Percentiles rank a stretch among this genome's conserved stretches.
phyloP scores from a whole-genome alignment of 2,329 filamentous ascomycete species.

The Hypoxylon sp. region DNA sequence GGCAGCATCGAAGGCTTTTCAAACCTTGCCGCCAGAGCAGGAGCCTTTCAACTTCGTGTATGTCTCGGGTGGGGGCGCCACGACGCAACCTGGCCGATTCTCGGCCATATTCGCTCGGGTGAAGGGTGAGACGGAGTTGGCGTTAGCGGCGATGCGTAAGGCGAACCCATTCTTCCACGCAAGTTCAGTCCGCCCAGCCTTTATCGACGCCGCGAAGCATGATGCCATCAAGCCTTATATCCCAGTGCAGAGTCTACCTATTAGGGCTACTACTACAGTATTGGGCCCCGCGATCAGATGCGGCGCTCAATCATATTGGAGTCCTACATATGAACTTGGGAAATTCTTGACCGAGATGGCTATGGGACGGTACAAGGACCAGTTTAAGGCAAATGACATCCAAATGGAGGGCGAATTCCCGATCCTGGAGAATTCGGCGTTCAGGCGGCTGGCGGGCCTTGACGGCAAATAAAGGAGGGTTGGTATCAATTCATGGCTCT shows the following conservation, averaged over 20 bases:
- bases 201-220: constrained; percentile 67
- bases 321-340: constrained; percentile 63
- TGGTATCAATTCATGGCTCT: background rate
- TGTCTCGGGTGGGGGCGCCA: constrained; percentile 76
- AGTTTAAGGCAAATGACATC: constrained; percentile 47
- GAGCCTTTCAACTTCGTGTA: constrained; percentile 78
- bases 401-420: constrained; percentile 52
- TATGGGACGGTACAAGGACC: constrained; percentile 57
- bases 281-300: constrained; percentile 51
- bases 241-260: constrained; percentile 51
- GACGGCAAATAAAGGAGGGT: constrained; percentile 29
- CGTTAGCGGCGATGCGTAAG: constrained; percentile 68
- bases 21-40: constrained; percentile 58
- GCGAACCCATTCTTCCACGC: constrained; percentile 64
- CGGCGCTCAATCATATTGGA: constrained; percentile 49
- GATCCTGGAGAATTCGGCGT: constrained; percentile 52
- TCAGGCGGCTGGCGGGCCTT: constrained; percentile 48
- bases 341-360: constrained; percentile 63
- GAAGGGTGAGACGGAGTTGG: constrained; percentile 77
- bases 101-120: constrained; percentile 72
- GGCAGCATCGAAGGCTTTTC: constrained; percentile 60
- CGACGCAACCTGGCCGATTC: constrained; percentile 68
- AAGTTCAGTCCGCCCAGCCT: constrained; percentile 71
- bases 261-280: constrained; percentile 25
- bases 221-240: constrained; percentile 60